Base-by-base conservation (phyloP, 306 rosid species). In the Malus asiatica region DNA sequence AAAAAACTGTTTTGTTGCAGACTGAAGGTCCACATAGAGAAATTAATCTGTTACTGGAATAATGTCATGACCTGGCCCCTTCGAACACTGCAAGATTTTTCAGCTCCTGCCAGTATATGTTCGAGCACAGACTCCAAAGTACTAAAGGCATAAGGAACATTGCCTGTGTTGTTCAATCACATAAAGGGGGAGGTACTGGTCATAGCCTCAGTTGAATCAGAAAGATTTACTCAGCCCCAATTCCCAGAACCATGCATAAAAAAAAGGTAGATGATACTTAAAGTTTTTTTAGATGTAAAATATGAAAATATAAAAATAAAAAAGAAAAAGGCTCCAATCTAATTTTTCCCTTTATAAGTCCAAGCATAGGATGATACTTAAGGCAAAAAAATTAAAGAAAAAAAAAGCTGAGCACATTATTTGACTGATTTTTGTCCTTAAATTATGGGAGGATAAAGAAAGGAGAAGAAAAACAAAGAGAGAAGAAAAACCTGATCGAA, bases 131-230 rank as follows among this genome's bases (percentile, higher is more conserved):
- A 90, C 82, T 90, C 86, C 95, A 83, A 89, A 79, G 98, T 78
- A 82, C 77, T 76, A 75, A 89, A 84, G 87, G 84, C 97, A 90
- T 55, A 85, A 93, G 91, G 95, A 93, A 91, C 98, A 90, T 88
- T 80, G 93, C 76, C 76, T 78, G 95, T 84, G 84, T 88, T 68
- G 98, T 91, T 93, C 90, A 91, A 89, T 88, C 93, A 88, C 87
- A 45, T 62, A 81, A 83, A 76, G 84, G 78, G 73, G 72, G 20
- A 65, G 82, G 75, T 78, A 81, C 89, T 79, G 84, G 81, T 85
- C 88, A 40, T 70, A 84, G 82, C 69, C 88, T 84, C 84, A 65
- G 81, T 83, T 84, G 85, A 80, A 87, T 81, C 91, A 84, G 86
- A 78, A 63, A 70, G 35, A 73, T 77, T 23, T 51, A 45, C 74